These are phyloP conservation scores for Ceratopteris richardii DNA, from an alignment of 75 land plant genomes.

Conservation along the genomic window DNA sequence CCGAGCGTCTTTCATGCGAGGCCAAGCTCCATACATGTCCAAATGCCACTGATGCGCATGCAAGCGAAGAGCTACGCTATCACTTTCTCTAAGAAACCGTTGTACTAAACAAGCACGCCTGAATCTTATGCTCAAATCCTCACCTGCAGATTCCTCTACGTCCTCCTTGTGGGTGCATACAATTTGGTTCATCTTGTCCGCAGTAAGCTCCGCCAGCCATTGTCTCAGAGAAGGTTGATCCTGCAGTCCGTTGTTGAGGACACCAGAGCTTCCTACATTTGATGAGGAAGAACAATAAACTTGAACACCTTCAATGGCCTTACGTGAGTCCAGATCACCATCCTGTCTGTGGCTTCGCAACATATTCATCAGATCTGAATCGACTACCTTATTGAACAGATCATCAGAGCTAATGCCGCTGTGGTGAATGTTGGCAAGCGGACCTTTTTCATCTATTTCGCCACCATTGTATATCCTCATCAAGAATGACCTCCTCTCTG, in stretches of 20 bases:
- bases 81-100: too few relatives aligned
- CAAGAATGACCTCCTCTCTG: too few relatives aligned
- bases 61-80: too few relatives aligned
- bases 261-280: not conserved
- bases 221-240: conserved; percentile 18
- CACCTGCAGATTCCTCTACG: conserved; percentile 22
- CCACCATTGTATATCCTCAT: too few relatives aligned
- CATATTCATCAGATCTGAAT: not conserved
- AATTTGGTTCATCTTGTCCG: conserved; percentile 47
- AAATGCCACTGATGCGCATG: too few relatives aligned
- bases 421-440: too few relatives aligned
- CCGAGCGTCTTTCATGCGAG: too few relatives aligned
- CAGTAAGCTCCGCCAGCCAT: conserved; percentile 34
- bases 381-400: conserved; percentile 18
- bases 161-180: conserved; percentile 24
- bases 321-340: not conserved
- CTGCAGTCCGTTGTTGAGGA: conserved; percentile 1
- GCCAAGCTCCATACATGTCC: too few relatives aligned
- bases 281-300: not conserved
- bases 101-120: too few relatives aligned
- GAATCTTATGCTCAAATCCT: too few relatives aligned
- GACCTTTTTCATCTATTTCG: too few relatives aligned
- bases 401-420: too few relatives aligned
- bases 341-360: not conserved
- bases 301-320: not conserved